Conservation (phyloP, 1,139 yeast genomes). For the Geotrichum klebahnii region DNA sequence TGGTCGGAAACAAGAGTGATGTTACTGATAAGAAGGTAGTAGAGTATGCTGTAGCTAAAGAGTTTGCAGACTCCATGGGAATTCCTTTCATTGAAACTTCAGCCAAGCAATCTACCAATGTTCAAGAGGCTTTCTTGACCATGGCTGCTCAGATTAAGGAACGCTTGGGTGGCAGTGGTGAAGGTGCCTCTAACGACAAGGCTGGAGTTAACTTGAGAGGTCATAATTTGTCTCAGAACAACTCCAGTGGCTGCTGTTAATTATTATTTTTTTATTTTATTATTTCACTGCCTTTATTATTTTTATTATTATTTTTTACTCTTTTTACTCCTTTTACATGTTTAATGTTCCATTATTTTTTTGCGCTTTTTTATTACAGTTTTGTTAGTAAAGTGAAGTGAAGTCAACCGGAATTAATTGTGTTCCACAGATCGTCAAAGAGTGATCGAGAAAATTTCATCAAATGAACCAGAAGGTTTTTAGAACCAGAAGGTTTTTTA, state of each 20-base stretch:
- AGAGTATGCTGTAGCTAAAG: constrained; percentile 94
- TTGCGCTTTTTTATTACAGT: too few relatives aligned
- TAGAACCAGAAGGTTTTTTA: too few relatives aligned
- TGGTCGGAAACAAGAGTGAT: constrained; percentile 97
- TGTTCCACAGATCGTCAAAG: too few relatives aligned
- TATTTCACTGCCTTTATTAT: constrained; percentile 4
- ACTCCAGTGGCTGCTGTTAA: constrained; percentile 75
- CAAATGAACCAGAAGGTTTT: too few relatives aligned
- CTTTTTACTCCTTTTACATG: too few relatives aligned
- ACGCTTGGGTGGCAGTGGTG: constrained; percentile 72
- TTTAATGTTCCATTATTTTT: too few relatives aligned
- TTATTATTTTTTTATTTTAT: neutral
- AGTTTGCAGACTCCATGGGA: constrained; percentile 93
- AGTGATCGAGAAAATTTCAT: too few relatives aligned
- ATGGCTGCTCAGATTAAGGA: constrained; percentile 99
- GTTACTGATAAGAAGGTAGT: constrained; percentile 90
- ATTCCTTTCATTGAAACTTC: constrained; percentile 96
- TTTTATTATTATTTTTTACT: too few relatives aligned
- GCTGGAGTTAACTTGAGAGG: constrained; percentile 84
- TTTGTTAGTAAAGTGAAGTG: too few relatives aligned
- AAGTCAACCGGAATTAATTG: too few relatives aligned
- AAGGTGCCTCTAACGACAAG: constrained; percentile 52
- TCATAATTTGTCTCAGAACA: constrained; percentile 69
- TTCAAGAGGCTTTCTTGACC: constrained; percentile 95
- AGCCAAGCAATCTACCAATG: constrained; percentile 91